Percentiles rank a stretch among this genome's conserved stretches.
Conservation (phyloP, 2,329 filamentous ascomycete genomes). For the Fusarium sambucinum region DNA sequence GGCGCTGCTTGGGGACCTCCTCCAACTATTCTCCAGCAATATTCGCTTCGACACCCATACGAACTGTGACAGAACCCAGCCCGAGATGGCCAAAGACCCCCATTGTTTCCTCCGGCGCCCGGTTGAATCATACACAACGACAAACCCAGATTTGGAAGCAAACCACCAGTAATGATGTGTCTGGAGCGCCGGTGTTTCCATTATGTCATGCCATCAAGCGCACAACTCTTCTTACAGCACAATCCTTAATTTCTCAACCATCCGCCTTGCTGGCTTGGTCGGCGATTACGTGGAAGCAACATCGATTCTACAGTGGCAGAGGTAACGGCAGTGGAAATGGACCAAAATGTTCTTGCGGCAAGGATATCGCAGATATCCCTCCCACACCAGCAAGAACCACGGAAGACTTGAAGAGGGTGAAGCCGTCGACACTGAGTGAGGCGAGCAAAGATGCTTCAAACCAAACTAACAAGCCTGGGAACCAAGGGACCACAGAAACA, state of each 20-base stretch:
- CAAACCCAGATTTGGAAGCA: conserved; percentile 11
- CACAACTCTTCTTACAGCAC: conserved; percentile 14
- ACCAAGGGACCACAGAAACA: conserved; percentile 19
- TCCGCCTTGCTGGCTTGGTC: conserved; percentile 7
- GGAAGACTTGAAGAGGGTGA: conserved; percentile 32
- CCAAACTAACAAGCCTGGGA: conserved; percentile 10
- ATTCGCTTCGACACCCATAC: conserved; percentile 39
- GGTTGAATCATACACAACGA: conserved; percentile 23
- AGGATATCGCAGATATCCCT: conserved; percentile 28
- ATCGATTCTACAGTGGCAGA: conserved; percentile 36
- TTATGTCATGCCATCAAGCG: conserved; percentile 16
- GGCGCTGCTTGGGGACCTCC: conserved; percentile 52
- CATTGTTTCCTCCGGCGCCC: conserved; percentile 14
- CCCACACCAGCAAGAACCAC: conserved; percentile 24
- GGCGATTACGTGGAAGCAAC: conserved; percentile 17
- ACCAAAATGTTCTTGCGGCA: conserved; percentile 46
- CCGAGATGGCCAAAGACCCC: conserved; percentile 23
- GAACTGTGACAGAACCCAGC: conserved; percentile 25
- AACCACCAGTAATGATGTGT: conserved; percentile 15
- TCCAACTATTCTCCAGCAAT: conserved; percentile 43
- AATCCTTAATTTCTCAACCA: background rate
- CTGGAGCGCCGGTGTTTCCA: conserved; percentile 2
- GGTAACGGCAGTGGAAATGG: conserved; percentile 25
- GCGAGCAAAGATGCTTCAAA: conserved; percentile 23
- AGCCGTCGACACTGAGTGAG: conserved; percentile 26